Conservation (phyloP, 2,329 filamentous ascomycete genomes). For the Chaetomiaceae sp. region DNA sequence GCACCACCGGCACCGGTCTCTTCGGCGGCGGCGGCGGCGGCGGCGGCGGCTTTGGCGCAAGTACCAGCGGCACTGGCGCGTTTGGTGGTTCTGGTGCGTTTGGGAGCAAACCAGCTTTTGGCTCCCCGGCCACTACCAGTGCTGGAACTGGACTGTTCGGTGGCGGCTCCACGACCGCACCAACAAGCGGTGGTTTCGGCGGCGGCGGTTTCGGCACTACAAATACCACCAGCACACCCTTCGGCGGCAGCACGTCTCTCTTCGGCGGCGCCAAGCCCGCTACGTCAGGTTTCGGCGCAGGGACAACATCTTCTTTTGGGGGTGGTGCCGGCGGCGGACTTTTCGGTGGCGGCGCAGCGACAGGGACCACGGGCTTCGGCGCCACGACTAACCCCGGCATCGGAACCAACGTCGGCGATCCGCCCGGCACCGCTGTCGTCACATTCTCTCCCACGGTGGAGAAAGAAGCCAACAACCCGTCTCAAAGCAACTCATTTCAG, state of each 20-base stretch:
- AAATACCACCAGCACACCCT: slow-evolving; percentile 33
- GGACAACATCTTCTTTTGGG: slow-evolving; percentile 41
- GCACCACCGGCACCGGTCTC: slow-evolving; percentile 38
- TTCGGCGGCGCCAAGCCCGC: slow-evolving; percentile 51
- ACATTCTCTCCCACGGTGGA: slow-evolving; percentile 66
- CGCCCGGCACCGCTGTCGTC: slow-evolving; percentile 64
- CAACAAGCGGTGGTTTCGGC: slow-evolving; percentile 34
- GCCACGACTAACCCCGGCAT: slow-evolving; percentile 45
- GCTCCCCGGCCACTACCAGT: slow-evolving; percentile 37
- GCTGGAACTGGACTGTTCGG: slow-evolving; percentile 45
- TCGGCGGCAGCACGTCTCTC: slow-evolving; percentile 39
- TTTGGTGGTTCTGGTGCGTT: slow-evolving; percentile 21
- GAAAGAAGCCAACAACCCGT: slow-evolving; percentile 60
- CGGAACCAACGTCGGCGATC: slow-evolving; percentile 49
- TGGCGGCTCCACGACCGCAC: slow-evolving; percentile 32
- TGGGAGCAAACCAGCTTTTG: slow-evolving; percentile 50
- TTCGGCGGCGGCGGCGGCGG: slow-evolving; percentile 36
- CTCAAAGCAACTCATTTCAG: slow-evolving; percentile 62
- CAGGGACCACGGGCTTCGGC: slow-evolving; percentile 33
- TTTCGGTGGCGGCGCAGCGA: slow-evolving; percentile 18
- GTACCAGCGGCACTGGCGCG: slow-evolving; percentile 9
- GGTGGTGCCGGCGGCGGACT: slow-evolving; percentile 31
- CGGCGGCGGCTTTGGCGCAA: slow-evolving; percentile 24
- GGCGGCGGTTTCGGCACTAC: slow-evolving; percentile 40
- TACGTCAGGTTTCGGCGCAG: slow-evolving; percentile 37